Percentiles rank a stretch among this genome's conserved stretches.
These are phyloP conservation scores for Ogataea trehaloabstinens DNA, from an alignment of 805 yeast species.

Conservation along the genomic window DNA sequence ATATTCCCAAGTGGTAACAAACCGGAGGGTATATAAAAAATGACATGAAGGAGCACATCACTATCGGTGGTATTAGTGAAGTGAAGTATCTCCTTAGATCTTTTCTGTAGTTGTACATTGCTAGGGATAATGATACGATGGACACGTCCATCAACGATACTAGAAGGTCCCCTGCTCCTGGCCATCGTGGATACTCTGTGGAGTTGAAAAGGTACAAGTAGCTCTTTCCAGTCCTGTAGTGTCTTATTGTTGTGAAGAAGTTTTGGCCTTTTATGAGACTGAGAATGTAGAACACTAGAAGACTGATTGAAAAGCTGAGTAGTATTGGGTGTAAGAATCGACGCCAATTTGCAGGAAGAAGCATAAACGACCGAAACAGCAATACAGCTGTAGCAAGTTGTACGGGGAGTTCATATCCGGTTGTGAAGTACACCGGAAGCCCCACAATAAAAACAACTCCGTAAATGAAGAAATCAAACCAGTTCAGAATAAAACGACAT, in stretches of 20 bases:
- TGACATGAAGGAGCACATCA: constrained; percentile 52
- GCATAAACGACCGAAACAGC: constrained; percentile 48
- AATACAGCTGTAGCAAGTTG: constrained; percentile 61
- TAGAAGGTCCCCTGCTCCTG: constrained; percentile 81
- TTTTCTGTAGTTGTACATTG: constrained; percentile 70
- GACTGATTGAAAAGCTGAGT: constrained; percentile 60
- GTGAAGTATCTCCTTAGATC: constrained; percentile 61
- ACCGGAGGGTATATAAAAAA: constrained; percentile 71
- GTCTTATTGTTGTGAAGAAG: constrained; percentile 49
- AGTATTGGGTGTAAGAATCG: constrained; percentile 69
- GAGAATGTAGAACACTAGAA: constrained; percentile 60
- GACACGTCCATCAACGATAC: constrained; percentile 71
- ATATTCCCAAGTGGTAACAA: constrained; percentile 63
- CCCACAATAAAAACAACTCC: constrained; percentile 49
- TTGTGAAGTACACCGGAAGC: constrained; percentile 56
- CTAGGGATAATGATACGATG: constrained; percentile 70
- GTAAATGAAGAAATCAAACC: constrained; percentile 59
- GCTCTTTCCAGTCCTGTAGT: constrained; percentile 67
- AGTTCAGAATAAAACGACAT: constrained; percentile 20
- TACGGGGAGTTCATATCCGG: constrained; percentile 57
- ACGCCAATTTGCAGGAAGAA: constrained; percentile 45
- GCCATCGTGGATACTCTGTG: constrained; percentile 41
- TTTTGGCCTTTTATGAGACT: constrained; percentile 50
- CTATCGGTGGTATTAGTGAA: constrained; percentile 57
- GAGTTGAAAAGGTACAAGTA: constrained; percentile 58